A percentile compares a stretch with the other conserved stretches of the same genome.
phyloP scores from a whole-genome alignment of 768 basidiomycete genomes.

The Phanerodontia chrysosporium region DNA sequence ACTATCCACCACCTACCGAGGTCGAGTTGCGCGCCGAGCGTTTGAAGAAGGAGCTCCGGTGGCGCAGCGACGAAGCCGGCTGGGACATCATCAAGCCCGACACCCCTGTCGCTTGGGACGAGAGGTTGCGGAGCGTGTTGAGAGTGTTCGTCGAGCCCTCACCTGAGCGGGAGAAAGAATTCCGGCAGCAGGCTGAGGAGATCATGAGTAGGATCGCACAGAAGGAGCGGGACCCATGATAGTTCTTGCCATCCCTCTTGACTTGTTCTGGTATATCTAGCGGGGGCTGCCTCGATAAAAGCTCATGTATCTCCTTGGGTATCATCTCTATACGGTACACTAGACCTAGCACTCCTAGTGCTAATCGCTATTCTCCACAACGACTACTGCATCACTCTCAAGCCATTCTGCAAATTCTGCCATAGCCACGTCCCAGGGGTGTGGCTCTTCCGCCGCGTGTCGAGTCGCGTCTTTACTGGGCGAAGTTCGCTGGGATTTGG shows the following conservation, averaged over 20 bases:
- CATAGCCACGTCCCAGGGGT: conserved; percentile 39
- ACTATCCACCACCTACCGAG: conserved; percentile 80
- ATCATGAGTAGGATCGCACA: conserved; percentile 4
- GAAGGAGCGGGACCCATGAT: not conserved
- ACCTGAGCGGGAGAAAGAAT: conserved; percentile 6
- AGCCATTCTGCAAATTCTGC: conserved; percentile 70
- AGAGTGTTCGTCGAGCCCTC: conserved; percentile 52
- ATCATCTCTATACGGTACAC: not conserved
- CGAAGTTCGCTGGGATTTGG: no score
- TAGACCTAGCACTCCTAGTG: not conserved
- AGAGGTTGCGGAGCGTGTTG: conserved; percentile 57
- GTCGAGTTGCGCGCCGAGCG: conserved; percentile 86
- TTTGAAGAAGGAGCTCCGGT: conserved; percentile 82
- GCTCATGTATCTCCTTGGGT: conserved; percentile 1
- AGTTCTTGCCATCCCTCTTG: not conserved
- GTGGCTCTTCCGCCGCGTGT: not conserved
- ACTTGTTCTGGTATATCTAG: no score
- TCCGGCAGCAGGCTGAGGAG: conserved; percentile 13
- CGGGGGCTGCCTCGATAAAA: not conserved
- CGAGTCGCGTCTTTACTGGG: no score
- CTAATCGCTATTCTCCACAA: conserved; percentile 26
- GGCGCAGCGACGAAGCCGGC: conserved; percentile 75
- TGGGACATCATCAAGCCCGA: conserved; percentile 75
- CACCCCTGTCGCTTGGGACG: conserved; percentile 69
- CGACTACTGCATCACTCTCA: conserved; percentile 57